Conservation (phyloP, 495 filamentous ascomycete genomes). For the Aspergillus heteromorphus region DNA sequence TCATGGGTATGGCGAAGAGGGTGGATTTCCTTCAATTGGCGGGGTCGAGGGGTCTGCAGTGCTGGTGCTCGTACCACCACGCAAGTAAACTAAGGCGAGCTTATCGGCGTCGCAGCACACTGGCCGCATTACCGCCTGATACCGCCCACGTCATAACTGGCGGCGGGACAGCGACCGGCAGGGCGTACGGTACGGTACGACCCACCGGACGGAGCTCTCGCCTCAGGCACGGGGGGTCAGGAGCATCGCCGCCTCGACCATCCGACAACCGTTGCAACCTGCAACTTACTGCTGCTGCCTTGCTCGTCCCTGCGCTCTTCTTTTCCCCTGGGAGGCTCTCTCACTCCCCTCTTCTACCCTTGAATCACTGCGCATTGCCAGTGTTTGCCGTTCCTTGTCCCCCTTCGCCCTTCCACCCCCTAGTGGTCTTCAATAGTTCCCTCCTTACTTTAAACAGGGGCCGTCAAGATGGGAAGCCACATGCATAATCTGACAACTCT, state of each 20-base stretch:
- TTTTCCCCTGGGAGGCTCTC: background rate
- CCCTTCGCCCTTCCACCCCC: background rate
- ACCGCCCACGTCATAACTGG: conserved; percentile 14
- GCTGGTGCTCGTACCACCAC: too few species aligned
- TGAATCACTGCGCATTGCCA: background rate
- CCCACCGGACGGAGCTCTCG: conserved; percentile 13
- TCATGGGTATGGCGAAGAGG: conserved; percentile 11
- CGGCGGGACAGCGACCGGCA: background rate
- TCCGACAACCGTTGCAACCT: conserved; percentile 16
- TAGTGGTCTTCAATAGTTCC: background rate
- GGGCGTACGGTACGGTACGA: conserved; percentile 18
- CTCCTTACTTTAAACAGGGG: conserved; percentile 14
- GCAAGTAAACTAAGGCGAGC: background rate
- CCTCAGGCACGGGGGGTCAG: conserved; percentile 20
- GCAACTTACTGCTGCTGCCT: background rate
- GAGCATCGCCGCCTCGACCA: conserved; percentile 14
- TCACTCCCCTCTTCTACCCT: background rate
- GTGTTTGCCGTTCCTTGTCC: background rate
- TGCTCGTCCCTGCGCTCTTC: background rate
- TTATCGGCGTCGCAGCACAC: conserved; percentile 1
- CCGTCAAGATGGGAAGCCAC: conserved; percentile 50
- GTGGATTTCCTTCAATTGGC: background rate
- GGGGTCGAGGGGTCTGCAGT: background rate
- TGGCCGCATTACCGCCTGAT: conserved; percentile 8
- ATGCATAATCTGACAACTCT: conserved; percentile 97